Conservation (phyloP, 2,329 filamentous ascomycete genomes). For the Grosmannia clavigera region DNA sequence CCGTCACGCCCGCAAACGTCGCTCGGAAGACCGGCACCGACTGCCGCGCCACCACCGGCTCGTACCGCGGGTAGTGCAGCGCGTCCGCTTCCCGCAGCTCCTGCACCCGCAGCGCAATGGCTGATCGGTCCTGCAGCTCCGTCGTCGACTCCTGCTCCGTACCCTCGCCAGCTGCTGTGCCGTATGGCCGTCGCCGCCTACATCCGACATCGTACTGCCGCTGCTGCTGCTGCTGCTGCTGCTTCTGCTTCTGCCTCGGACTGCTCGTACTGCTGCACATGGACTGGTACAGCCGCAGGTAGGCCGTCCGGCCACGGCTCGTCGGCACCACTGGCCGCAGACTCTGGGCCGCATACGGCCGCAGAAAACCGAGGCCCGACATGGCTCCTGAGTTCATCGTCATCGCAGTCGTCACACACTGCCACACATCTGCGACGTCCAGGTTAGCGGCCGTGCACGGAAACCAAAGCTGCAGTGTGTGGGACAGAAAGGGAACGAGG, state of each 20-base stretch:
- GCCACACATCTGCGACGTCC: background rate
- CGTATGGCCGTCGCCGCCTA: background rate
- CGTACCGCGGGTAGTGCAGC: conserved; percentile 41
- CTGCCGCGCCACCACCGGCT: conserved; percentile 1
- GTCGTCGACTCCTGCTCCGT: background rate
- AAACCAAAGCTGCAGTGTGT: background rate
- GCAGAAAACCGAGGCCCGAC: conserved; percentile 35
- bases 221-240: background rate
- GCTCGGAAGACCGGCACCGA: conserved; percentile 7
- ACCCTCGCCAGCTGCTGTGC: background rate
- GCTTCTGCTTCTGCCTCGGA: too few species aligned
- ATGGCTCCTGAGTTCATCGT: conserved; percentile 8
- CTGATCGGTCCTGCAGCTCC: conserved; percentile 8
- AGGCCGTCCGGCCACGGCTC: conserved; percentile 24
- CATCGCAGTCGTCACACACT: too few species aligned
- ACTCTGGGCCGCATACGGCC: conserved; percentile 38
- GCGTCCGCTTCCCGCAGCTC: conserved; percentile 37
- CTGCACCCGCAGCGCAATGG: conserved; percentile 27
- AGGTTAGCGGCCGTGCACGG: background rate
- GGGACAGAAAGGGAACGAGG: background rate
- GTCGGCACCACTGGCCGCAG: conserved; percentile 10
- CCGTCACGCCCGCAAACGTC: background rate
- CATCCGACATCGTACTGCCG: background rate
- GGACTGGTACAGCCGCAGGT: conserved; percentile 35
- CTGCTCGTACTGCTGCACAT: background rate